Percentiles rank a stretch among this genome's conserved stretches.
Conservation (phyloP, 139 green algal genomes). For the Coccomyxa sp. region DNA sequence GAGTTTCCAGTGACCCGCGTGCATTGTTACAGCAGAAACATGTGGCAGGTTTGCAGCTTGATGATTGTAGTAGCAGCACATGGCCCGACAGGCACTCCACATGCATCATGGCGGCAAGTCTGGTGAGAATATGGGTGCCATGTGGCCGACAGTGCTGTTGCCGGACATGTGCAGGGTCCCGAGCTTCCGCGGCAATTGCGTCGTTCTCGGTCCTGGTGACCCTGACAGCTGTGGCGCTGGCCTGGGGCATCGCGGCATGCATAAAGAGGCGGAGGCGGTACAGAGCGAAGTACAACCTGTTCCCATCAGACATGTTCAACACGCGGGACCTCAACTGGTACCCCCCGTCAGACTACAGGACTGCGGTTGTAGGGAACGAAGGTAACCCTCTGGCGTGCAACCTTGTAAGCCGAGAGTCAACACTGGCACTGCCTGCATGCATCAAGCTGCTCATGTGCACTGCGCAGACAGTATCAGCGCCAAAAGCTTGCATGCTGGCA, state of each 20-base stretch:
- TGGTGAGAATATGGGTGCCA: neutral
- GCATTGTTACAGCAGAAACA: neutral
- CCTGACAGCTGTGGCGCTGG: neutral
- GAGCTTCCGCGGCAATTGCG: neutral
- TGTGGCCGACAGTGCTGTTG: neutral
- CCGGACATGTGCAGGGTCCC: neutral
- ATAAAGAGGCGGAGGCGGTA: neutral
- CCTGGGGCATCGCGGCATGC: neutral
- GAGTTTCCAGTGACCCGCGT: too few species aligned
- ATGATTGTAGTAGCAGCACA: neutral
- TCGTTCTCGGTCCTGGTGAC: neutral
- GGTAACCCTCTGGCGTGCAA: too few species aligned
- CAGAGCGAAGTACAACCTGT: neutral
- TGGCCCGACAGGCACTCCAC: neutral
- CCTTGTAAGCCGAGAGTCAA: too few species aligned
- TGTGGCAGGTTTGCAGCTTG: neutral
- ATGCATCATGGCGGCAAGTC: neutral
- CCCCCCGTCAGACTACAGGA: neutral
- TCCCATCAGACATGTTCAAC: neutral
- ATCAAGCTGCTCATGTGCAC: too few species aligned
- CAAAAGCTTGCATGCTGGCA: too few species aligned
- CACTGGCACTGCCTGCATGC: too few species aligned
- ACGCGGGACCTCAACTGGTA: neutral
- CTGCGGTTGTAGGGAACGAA: neutral
- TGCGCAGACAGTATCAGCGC: too few species aligned